Percentiles rank a stretch among this genome's conserved stretches.
These are phyloP conservation scores for Halenospora varia DNA, from an alignment of 495 filamentous ascomycete genomes.

Conservation along the genomic window DNA sequence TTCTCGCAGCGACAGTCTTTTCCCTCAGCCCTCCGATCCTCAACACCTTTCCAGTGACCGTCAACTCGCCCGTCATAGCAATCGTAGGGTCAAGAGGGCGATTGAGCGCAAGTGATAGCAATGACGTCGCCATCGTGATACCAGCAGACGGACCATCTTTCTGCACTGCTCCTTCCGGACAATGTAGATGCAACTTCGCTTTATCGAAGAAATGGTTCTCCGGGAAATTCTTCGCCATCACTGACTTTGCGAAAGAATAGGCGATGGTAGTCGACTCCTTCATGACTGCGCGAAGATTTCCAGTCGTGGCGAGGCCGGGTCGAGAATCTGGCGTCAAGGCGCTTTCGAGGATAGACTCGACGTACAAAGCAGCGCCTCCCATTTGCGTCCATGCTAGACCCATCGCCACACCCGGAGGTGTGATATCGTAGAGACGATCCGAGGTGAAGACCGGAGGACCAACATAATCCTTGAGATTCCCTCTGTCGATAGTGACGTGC, in stretches of 20 bases:
- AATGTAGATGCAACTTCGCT: conserved; percentile 92
- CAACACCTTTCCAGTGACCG: conserved; percentile 94
- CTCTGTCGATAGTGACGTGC: conserved; percentile 81
- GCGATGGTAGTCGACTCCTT: conserved; percentile 93
- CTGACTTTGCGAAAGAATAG: conserved; percentile 91
- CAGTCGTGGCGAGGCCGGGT: conserved; percentile 82
- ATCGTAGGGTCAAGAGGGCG: conserved; percentile 76
- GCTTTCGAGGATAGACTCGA: conserved; percentile 92
- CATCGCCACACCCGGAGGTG: conserved; percentile 97
- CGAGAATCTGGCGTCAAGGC: conserved; percentile 65
- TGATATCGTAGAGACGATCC: conserved; percentile 90
- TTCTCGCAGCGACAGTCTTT: conserved; percentile 96
- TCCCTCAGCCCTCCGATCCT: conserved; percentile 94
- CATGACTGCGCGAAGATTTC: conserved; percentile 95
- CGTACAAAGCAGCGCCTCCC: conserved; percentile 93
- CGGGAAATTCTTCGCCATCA: conserved; percentile 77
- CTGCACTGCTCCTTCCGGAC: conserved; percentile 92
- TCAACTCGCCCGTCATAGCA: conserved; percentile 98
- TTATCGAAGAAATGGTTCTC: conserved; percentile 96
- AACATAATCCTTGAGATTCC: conserved; percentile 95
- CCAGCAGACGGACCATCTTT: conserved; percentile 97
- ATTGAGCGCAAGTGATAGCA: conserved; percentile 80
- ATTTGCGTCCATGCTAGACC: conserved; percentile 98
- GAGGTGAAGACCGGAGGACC: conserved; percentile 93
- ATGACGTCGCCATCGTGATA: conserved; percentile 92